Conservation (phyloP, 2,329 filamentous ascomycete genomes). For the Colletotrichum sp. region DNA sequence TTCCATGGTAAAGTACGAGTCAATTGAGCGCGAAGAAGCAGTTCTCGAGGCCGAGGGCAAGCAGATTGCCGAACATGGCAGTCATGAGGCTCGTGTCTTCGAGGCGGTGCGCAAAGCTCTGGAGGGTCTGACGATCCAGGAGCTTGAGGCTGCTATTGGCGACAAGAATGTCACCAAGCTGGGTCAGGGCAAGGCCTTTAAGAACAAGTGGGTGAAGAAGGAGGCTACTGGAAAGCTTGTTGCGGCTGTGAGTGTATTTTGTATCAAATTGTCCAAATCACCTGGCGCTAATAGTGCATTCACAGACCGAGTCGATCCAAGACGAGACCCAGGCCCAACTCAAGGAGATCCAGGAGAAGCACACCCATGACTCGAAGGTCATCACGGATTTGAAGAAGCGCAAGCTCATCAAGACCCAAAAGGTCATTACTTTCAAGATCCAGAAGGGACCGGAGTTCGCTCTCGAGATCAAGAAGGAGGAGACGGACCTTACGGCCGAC, state of each 20-base stretch:
- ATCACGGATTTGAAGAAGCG: constrained; percentile 87
- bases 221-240: constrained; percentile 62
- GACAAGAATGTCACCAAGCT: constrained; percentile 78
- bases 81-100: constrained; percentile 84
- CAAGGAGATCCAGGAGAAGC: constrained; percentile 71
- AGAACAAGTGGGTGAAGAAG: constrained; percentile 73
- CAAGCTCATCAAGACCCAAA: constrained; percentile 84
- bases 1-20: constrained; percentile 86
- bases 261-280: background rate
- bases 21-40: constrained; percentile 79
- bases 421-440: constrained; percentile 83
- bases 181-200: constrained; percentile 95
- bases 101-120: constrained; percentile 73
- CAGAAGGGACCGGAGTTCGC: constrained; percentile 88
- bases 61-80: constrained; percentile 75
- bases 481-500: constrained; percentile 92
- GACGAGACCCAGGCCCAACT: constrained; percentile 82
- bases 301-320: constrained; percentile 72
- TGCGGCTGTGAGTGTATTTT: constrained; percentile 46
- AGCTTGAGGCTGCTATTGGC: constrained; percentile 72
- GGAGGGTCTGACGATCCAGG: constrained; percentile 81
- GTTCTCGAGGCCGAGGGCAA: constrained; percentile 77
- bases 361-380: constrained; percentile 76
- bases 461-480: constrained; percentile 86
- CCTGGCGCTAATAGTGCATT: constrained; percentile 1